These are phyloP conservation scores for Helminthosporium solani DNA, from an alignment of 2,329 filamentous ascomycete species.

Conservation along the genomic window DNA sequence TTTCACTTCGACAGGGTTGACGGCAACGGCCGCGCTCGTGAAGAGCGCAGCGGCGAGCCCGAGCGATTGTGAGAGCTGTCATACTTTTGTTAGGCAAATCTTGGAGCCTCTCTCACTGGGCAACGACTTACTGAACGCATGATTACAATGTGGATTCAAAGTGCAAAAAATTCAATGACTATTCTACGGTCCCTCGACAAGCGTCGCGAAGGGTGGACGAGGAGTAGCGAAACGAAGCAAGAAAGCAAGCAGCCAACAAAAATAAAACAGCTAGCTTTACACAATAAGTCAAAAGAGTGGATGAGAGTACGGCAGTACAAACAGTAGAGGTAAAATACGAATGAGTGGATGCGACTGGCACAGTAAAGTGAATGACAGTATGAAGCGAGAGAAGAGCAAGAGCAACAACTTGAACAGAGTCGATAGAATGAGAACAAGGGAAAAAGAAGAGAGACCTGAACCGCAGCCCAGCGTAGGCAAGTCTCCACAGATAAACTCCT, in stretches of 20 bases:
- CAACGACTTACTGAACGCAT: conserved; percentile 1
- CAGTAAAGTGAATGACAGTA: not conserved
- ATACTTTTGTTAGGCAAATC: not conserved
- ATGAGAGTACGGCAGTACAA: not conserved
- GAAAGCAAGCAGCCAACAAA: not conserved
- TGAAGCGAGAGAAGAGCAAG: not conserved
- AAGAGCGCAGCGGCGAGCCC: conserved; percentile 31
- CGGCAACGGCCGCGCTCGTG: conserved; percentile 51
- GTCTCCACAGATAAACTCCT: not conserved
- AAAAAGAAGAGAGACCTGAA: not conserved
- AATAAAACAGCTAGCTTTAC: not conserved
- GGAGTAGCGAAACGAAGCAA: not conserved
- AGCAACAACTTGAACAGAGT: not conserved
- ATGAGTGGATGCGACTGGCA: not conserved
- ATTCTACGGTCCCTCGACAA: not conserved
- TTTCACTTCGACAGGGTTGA: conserved; percentile 57
- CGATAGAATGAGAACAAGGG: too few species aligned
- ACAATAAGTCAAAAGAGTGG: not conserved
- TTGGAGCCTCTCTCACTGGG: not conserved
- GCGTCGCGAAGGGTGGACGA: not conserved
- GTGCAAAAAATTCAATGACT: not conserved
- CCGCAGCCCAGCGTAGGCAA: not conserved
- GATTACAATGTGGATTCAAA: not conserved
- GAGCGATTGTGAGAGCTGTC: conserved; percentile 29
- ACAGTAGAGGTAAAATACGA: not conserved